Percentiles rank a stretch among this genome's conserved stretches.
phyloP scores from a whole-genome alignment of 176 grass and related monocot genomes.

The Puccinellia tenuiflora region DNA sequence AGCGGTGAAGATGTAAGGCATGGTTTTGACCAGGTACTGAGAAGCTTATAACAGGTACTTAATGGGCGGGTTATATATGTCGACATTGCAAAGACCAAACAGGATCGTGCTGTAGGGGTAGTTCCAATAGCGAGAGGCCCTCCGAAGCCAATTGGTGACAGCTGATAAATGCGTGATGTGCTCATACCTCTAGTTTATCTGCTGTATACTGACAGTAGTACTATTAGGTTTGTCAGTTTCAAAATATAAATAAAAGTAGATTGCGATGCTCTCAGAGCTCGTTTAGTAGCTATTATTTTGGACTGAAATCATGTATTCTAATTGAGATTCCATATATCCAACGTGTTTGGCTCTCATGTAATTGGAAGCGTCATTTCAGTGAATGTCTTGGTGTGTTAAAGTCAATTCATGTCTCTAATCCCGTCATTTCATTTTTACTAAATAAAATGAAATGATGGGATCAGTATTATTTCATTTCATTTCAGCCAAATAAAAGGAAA shows the following conservation, averaged over 20 bases:
- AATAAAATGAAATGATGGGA: no score
- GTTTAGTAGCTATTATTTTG: no score
- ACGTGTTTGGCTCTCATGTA: no score
- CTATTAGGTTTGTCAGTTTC: neutral
- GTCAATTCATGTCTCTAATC: no score
- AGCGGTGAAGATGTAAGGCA: neutral
- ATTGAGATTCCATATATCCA: no score
- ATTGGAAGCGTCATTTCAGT: no score
- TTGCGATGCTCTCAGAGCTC: neutral
- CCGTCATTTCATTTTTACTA: no score
- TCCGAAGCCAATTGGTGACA: constrained; percentile 4
- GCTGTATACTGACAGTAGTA: neutral
- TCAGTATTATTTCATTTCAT: no score
- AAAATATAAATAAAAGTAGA: neutral
- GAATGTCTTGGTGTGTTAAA: no score
- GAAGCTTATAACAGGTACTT: constrained; percentile 30
- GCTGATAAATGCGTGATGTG: neutral
- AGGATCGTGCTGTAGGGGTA: neutral
- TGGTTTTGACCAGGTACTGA: neutral
- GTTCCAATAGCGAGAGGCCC: constrained; percentile 38
- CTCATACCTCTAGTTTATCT: neutral
- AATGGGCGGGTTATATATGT: constrained; percentile 57
- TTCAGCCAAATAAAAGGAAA: no score
- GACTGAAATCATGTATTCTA: no score
- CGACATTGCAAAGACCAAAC: constrained; percentile 46